Base-by-base conservation (phyloP, 1,284 basidiomycete species). In the Malassezia obtusa region DNA sequence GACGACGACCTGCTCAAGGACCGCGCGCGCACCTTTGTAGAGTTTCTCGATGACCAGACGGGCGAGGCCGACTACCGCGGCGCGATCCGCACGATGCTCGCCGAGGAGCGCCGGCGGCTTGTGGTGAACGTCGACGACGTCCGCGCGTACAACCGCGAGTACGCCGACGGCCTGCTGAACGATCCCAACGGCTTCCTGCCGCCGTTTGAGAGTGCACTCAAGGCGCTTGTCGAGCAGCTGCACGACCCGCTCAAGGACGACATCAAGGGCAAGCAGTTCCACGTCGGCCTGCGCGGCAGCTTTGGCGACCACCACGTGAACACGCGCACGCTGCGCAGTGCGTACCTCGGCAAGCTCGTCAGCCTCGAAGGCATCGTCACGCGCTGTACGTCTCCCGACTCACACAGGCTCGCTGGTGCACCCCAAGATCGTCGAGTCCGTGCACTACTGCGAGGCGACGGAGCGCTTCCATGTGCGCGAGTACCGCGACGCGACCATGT, bases 301-400 rank as follows among this genome's bases (percentile, higher is more conserved):
- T 99, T 99, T 75, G 94, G 94, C 43, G 91, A 96, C 76, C 89
- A 98, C 75, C 90, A 96, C 75, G 87, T 92, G 76, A 96, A 87
- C 75, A 94, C 94, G 37, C 81, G 94, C 9, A 92, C 89, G 10
- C 81, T 99, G 33, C 82, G 85, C 57, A 86, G 89, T 43, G 80
- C 83, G 54, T 85, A 95, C 75, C 82, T 99, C 26, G 89, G 90
- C 49, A 90, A 86, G 76, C 89, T 98, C 88, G 87, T 98, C 68
- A 91, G 86, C 35, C 77, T 99, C 25, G 94, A 99, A 77, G 94
- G 94, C 30, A 99, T 99, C 71, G 89, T 99, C 55, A 98, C 94
- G 2, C 82, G 92, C 59, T 98, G 92, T 80, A 48, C 58, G 78
- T 49, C 17, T 31, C 14, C 12, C 7, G 15, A 28, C 11, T 45